These are phyloP conservation scores for Corymbia citriodora DNA, from an alignment of 441 rosid genomes.

Conservation along the genomic window DNA sequence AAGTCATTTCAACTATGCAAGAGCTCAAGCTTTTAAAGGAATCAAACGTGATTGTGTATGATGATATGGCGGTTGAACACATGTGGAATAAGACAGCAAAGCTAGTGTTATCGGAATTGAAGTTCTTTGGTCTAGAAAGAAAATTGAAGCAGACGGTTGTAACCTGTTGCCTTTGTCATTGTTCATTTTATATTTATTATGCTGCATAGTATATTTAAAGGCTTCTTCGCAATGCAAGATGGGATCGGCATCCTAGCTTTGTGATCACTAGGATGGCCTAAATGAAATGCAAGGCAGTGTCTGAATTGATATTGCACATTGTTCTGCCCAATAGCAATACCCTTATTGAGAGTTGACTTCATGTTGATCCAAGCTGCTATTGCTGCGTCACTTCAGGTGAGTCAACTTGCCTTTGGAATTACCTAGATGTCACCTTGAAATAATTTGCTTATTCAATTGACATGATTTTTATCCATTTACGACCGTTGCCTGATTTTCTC, in stretches of 20 bases:
- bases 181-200: not conserved
- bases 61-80: slow-evolving; percentile 60
- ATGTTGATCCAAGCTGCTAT: not conserved
- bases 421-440: not conserved
- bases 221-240: not conserved
- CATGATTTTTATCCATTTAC: not conserved
- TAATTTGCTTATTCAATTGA: not conserved
- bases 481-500: not conserved
- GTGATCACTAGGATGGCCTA: not conserved
- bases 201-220: not conserved
- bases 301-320: not conserved
- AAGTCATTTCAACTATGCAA: slow-evolving; percentile 51
- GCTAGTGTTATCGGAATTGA: slow-evolving; percentile 60
- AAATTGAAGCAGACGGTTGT: slow-evolving; percentile 64
- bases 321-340: not conserved
- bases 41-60: slow-evolving; percentile 52
- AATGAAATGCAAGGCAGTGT: not conserved
- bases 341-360: not conserved
- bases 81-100: slow-evolving; percentile 77
- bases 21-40: slow-evolving; percentile 45
- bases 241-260: not conserved
- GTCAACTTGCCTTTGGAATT: not conserved
- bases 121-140: slow-evolving; percentile 75
- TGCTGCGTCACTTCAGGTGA: not conserved
- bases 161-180: slow-evolving; percentile 37